Evolutionary conservation across 148 eudicot species (phyloP).

Genomic region (Silene uniflora): DNA sequence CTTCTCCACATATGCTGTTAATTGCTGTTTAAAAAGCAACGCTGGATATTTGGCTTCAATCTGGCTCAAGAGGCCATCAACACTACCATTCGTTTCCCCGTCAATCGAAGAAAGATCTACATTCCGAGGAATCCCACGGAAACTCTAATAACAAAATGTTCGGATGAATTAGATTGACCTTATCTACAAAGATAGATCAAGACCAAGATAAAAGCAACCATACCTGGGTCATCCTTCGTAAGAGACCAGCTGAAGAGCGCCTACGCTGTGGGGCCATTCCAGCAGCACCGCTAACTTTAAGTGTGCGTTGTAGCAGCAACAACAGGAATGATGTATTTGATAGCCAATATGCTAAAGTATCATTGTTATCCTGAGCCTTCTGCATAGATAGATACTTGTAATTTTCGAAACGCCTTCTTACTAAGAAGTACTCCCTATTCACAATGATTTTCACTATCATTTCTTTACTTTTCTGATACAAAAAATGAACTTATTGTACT

Average conservation of each 20-base stretch:
- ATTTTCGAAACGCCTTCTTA: constrained; percentile 9
- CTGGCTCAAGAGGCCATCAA: constrained; percentile 45
- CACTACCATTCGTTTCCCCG: constrained; percentile 42
- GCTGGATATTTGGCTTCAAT: constrained; percentile 94
- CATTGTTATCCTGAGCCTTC: constrained; percentile 81
- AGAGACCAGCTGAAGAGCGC: constrained; percentile 57
- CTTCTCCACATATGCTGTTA: constrained; percentile 89
- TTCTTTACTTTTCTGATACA: neutral
- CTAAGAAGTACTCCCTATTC: no score
- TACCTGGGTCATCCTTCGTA: constrained; percentile 88
- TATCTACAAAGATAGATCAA: neutral
- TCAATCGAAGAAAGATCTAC: constrained; percentile 51
- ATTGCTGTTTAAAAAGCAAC: constrained; percentile 81
- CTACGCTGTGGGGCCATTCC: constrained; percentile 67
- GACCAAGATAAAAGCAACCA: constrained; percentile 1
- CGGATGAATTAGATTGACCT: constrained; percentile 1
- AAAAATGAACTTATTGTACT: neutral
- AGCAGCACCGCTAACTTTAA: constrained; percentile 70
- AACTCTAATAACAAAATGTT: constrained; percentile 45
- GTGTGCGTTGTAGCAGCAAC: constrained; percentile 70
- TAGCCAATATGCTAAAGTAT: constrained; percentile 76
- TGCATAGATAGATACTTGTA: constrained; percentile 1
- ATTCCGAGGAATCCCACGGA: constrained; percentile 70
- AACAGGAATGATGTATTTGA: constrained; percentile 77
- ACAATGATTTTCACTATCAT: neutral